A percentile compares a stretch with the other conserved stretches of the same genome.
These are phyloP conservation scores for Fusarium neocosmosporiellum DNA, from an alignment of 2,329 filamentous ascomycete species.

Conservation along the genomic window DNA sequence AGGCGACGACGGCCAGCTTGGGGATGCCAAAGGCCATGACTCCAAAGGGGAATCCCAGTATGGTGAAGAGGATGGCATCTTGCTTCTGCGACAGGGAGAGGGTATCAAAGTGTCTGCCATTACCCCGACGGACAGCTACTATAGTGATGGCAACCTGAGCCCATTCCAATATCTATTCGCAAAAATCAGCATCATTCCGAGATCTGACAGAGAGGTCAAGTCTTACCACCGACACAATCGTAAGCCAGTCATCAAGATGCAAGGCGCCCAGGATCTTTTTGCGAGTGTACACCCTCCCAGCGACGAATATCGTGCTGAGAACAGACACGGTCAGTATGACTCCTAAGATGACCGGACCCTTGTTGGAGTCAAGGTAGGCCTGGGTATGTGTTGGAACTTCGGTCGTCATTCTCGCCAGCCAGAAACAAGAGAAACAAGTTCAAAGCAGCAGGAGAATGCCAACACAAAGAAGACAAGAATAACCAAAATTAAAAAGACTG, in stretches of 20 bases:
- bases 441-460: background rate
- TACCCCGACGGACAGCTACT: conserved; percentile 51
- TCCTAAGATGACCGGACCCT: conserved; percentile 24
- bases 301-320: conserved; percentile 24
- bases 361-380: conserved; percentile 24
- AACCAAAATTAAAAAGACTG: background rate
- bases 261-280: conserved; percentile 25
- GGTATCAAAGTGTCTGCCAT: conserved; percentile 52
- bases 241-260: conserved; percentile 30
- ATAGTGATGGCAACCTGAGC: conserved; percentile 49
- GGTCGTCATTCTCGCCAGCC: conserved; percentile 2
- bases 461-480: background rate
- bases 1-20: conserved; percentile 54
- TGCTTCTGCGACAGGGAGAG: conserved; percentile 46
- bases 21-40: conserved; percentile 54
- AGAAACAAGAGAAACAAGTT: background rate
- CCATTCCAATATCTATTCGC: conserved; percentile 46
- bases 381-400: conserved; percentile 6
- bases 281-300: conserved; percentile 20
- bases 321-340: conserved; percentile 18
- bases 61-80: conserved; percentile 49
- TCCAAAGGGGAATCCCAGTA: conserved; percentile 51
- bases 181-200: background rate
- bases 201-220: too few relatives aligned
- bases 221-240: conserved; percentile 21